Base-by-base conservation (phyloP, 2,329 filamentous ascomycete species). In the Penicillium sp. region DNA sequence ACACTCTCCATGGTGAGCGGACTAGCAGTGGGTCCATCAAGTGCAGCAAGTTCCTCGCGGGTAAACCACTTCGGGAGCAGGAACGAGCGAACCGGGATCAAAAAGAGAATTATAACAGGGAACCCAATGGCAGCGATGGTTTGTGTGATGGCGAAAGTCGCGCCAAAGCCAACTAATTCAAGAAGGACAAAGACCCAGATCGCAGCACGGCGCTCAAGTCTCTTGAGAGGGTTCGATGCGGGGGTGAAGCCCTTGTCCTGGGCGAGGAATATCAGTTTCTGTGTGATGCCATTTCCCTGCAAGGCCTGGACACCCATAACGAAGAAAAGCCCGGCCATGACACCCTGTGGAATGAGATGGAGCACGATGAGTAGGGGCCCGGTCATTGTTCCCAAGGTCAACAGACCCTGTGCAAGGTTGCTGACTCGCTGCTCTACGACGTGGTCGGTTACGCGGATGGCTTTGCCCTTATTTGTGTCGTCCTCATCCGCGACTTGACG, bases 51-150 rank as follows among this genome's bases (percentile, higher is more conserved):
- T 67, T 89, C 87, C 38, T 80, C 76, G 0, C 70, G 62, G 0
- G 73, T 75, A 57, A 89, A 84, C 64, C 80, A 76, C 29, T 72
- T 71, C 0, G 86, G 86, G 57, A 90, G 73, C 5, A 89, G 53
- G 51, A 81, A 72, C 1, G 83, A 80, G 8, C 87, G 78, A 2
- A 84, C 69, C 0, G 87, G 87, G 19, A 89, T 83, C 4, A 89
- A 74, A 13, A 81, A 68, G 40, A 89, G 70, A 61, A 90, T 89
- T 55, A 89, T 80, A 30, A 89, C 77, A 8, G 88, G 88, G 58
- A 91, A 92, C 0, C 88, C 88, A 10, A 92, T 87, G 2, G 88
- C 88, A 2, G 87, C 88, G 41, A 91, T 85, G 0, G 88, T 91
- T 71, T 92, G 84, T 0, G 88, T 90, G 61, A 91, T 88, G 51